Conservation (phyloP, 225 moss, liverwort and hornwort species). For the Takakia lepidozioides region DNA sequence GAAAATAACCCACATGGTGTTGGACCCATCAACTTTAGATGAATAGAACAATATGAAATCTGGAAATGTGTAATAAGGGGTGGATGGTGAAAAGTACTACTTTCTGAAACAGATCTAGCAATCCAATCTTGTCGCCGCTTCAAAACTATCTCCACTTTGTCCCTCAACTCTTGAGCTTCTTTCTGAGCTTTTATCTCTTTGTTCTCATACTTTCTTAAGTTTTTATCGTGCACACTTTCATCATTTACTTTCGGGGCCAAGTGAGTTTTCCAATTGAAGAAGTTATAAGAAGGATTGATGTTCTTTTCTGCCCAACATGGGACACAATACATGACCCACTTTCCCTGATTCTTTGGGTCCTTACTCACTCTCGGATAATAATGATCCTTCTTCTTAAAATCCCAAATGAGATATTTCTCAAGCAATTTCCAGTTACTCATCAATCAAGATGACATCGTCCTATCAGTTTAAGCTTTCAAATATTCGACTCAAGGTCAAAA, state of each 20-base stretch:
- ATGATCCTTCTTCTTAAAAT: too few species aligned
- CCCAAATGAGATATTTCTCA: too few species aligned
- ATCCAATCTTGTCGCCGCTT: neutral
- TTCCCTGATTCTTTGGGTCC: too few species aligned
- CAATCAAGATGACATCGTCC: too few species aligned
- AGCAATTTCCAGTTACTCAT: too few species aligned
- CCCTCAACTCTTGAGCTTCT: neutral
- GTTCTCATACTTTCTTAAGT: neutral
- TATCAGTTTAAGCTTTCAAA: too few species aligned
- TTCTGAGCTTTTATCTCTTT: neutral
- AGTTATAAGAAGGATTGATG: neutral
- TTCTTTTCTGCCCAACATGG: neutral
- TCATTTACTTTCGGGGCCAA: neutral
- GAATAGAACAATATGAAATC: neutral
- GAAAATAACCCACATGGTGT: too few species aligned
- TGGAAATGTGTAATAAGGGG: neutral
- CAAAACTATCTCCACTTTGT: neutral
- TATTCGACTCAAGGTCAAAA: too few species aligned
- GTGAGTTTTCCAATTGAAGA: slow-evolving; percentile 1
- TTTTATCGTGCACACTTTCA: neutral
- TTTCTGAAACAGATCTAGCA: neutral
- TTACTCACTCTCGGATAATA: too few species aligned
- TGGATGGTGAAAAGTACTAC: neutral
- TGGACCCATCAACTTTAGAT: neutral
- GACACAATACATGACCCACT: too few species aligned